phyloP scores from a whole-genome alignment of 257 asterid genomes.

The Solanum pinnatisectum region DNA sequence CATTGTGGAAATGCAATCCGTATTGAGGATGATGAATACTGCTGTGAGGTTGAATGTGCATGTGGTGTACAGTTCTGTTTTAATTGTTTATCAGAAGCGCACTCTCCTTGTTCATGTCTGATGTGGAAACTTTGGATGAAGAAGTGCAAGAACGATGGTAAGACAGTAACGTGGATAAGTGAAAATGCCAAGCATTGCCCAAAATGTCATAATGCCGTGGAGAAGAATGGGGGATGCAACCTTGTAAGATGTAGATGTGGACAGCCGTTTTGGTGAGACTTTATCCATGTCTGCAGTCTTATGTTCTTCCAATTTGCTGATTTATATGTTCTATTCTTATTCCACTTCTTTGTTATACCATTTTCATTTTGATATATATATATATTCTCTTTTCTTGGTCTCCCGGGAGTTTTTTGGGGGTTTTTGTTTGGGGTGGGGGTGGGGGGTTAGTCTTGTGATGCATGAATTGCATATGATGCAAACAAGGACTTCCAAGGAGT shows the following conservation, averaged over 20 bases:
- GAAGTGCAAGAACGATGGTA: constrained; percentile 28
- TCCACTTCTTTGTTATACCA: background rate
- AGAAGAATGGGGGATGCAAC: constrained; percentile 59
- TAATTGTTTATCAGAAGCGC: constrained; percentile 37
- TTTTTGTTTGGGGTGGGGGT: background rate
- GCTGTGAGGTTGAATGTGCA: constrained; percentile 47
- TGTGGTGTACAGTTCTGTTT: constrained; percentile 56
- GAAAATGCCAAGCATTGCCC: constrained; percentile 37
- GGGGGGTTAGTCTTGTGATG: background rate
- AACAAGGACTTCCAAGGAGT: background rate
- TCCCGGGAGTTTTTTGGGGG: background rate
- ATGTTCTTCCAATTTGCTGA: background rate
- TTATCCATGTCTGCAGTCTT: background rate
- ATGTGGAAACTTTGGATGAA: constrained; percentile 49
- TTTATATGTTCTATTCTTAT: background rate
- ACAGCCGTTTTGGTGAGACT: constrained; percentile 49
- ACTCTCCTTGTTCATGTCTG: constrained; percentile 59
- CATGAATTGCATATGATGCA: background rate
- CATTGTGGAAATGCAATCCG: constrained; percentile 55
- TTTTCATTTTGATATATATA: background rate
- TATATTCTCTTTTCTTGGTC: background rate
- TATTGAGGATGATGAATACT: constrained; percentile 27
- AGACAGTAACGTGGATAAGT: constrained; percentile 27
- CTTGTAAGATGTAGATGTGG: constrained; percentile 36
- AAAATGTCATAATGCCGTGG: constrained; percentile 42